Base-by-base conservation (phyloP, 2,329 filamentous ascomycete species). In the Cladobotryum protrusum region DNA sequence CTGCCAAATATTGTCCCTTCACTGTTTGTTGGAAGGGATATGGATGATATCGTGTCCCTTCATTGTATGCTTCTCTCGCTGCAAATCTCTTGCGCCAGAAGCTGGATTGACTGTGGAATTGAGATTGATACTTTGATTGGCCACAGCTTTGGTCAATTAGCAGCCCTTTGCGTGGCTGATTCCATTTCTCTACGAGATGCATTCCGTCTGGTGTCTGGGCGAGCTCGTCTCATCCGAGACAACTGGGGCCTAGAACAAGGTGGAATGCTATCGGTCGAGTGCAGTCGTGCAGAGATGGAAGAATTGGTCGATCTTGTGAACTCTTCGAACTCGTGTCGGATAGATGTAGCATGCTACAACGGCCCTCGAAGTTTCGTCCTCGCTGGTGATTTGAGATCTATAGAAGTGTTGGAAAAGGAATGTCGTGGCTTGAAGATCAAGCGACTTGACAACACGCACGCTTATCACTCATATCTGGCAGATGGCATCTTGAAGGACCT, bases 331-430 rank as follows among this genome's bases (percentile, higher is more conserved):
- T 19, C 4, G 24, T 33, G 3, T 4, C 35, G n/a, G 3, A 35
- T 34, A 1, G 39, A 43, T 5, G 71, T 79, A 34, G 76, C 77
- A 0, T 79, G 75, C 55, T 73, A 63, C 57, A 77, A 76, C 44
- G 70, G 72, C 0, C 69, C 69, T 0, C 55, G 52, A 4, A 73
- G 63, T 51, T 70, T 72, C 55, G 71, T 70, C 0, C 20, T 79
- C 3, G 71, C 69, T 2, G 74, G 74, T 0, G 56, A 65, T 0
- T 50, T 58, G 0, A 34, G 41, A 1, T 18, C 46, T 5, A 53
- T 67, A 34, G 24, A 29, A 9, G 11, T 6, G 24, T 29, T 29
- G 24, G 24, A 29, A 9, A 29, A 29, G 11, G 24, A 29, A 29
- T 29, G 24, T 9, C 24, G 24, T 8, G 24, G 24, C 11, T 29